phyloP scores from a whole-genome alignment of 768 basidiomycete genomes.

The Saitozyma podzolica region DNA sequence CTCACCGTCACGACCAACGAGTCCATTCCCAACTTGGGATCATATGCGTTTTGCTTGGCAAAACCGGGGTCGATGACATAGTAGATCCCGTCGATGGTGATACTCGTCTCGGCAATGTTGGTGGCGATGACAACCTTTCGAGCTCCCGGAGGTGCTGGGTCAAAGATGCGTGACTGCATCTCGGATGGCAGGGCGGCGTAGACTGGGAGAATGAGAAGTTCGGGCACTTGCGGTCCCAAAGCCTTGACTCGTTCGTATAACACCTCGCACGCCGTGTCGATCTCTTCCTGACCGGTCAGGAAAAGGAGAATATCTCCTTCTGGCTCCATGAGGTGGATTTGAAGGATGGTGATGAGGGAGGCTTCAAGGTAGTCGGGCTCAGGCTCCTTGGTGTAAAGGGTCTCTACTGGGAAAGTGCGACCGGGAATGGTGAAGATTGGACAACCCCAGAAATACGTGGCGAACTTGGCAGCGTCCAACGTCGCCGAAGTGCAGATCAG shows the following conservation, averaged over 20 bases:
- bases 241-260: slow-evolving; percentile 99
- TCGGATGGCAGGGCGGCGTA: slow-evolving; percentile 98
- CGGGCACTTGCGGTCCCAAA: slow-evolving; percentile 95
- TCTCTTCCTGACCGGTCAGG: slow-evolving; percentile 98
- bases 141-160: slow-evolving; percentile 95
- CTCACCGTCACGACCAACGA: slow-evolving; percentile 85
- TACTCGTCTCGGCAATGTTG: slow-evolving; percentile 96
- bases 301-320: slow-evolving; percentile 95
- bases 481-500: slow-evolving; percentile 98
- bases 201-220: slow-evolving; percentile 93
- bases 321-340: slow-evolving; percentile 97
- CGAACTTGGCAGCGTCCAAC: slow-evolving; percentile 98
- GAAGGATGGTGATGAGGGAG: slow-evolving; percentile 97
- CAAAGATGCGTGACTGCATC: slow-evolving; percentile 96
- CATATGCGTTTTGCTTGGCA: slow-evolving; percentile 98
- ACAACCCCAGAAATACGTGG: slow-evolving; percentile 97
- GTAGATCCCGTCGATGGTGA: slow-evolving; percentile 98
- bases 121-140: slow-evolving; percentile 99
- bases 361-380: slow-evolving; percentile 97
- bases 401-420: slow-evolving; percentile 96
- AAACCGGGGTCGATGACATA: slow-evolving; percentile 99
- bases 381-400: slow-evolving; percentile 98
- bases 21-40: slow-evolving; percentile 96
- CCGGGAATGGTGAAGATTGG: slow-evolving; percentile 99
- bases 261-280: slow-evolving; percentile 96